Percentiles rank a stretch among this genome's conserved stretches.
Evolutionary conservation across 73 alveolate genomes (phyloP).

Genomic region (Paramecium caudatum): DNA sequence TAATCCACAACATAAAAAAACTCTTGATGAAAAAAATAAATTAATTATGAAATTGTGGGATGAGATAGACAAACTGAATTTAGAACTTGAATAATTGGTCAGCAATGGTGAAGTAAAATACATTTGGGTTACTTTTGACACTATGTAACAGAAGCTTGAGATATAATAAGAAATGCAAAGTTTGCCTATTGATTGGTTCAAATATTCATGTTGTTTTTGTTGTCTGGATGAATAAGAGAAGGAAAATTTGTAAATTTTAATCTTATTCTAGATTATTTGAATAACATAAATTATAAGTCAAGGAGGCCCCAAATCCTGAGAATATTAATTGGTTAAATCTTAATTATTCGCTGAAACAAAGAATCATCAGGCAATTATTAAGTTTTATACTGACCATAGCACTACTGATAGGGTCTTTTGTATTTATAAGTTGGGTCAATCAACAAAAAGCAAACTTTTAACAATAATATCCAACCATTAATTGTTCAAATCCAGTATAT

Average conservation of each 20-base stretch:
- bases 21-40: neutral
- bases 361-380: neutral
- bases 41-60: neutral
- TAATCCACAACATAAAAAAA: neutral
- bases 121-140: constrained; percentile 40
- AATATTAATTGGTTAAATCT: constrained; percentile 55
- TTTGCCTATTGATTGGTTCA: constrained; percentile 37
- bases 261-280: neutral
- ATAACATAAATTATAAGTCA: neutral
- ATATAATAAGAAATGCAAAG: neutral
- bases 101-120: neutral
- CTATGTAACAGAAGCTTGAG: constrained; percentile 10
- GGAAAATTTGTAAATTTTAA: neutral
- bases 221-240: constrained; percentile 30
- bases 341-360: neutral
- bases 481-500: constrained; percentile 15
- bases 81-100: neutral
- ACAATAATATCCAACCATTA: constrained; percentile 36
- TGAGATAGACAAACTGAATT: neutral
- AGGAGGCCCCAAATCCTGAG: constrained; percentile 58
- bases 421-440: constrained; percentile 60
- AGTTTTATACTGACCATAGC: neutral
- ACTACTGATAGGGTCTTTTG: constrained; percentile 17
- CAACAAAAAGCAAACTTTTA: neutral
- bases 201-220: constrained; percentile 41